phyloP scores from a whole-genome alignment of 108 stramenopile genomes.

The Poteriospumella lacustris region DNA sequence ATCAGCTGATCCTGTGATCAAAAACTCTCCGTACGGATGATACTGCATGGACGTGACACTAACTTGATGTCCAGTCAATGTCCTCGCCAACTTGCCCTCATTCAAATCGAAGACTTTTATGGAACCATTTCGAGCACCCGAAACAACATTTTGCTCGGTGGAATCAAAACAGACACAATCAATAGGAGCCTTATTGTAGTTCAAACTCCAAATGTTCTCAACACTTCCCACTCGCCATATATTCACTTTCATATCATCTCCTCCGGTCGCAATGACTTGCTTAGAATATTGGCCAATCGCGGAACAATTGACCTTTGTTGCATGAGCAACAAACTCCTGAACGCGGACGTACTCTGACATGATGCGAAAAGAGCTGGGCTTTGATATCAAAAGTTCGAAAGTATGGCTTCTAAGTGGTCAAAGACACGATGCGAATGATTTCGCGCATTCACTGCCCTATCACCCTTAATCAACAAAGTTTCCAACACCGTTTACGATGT shows the following conservation, averaged over 20 bases:
- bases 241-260: slow-evolving; percentile 34
- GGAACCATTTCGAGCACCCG: slow-evolving; percentile 23
- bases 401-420: too few species aligned
- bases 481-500: too few species aligned
- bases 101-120: slow-evolving; percentile 35
- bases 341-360: neutral
- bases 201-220: slow-evolving; percentile 23
- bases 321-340: slow-evolving; percentile 29
- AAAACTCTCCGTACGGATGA: slow-evolving; percentile 43
- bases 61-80: slow-evolving; percentile 28
- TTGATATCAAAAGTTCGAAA: neutral
- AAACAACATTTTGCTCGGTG: neutral
- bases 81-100: slow-evolving; percentile 27
- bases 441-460: too few species aligned
- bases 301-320: slow-evolving; percentile 21
- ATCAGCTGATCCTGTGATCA: slow-evolving; percentile 33
- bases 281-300: slow-evolving; percentile 1
- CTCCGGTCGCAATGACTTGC: slow-evolving; percentile 36
- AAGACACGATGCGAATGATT: too few species aligned
- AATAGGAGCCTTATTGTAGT: slow-evolving; percentile 16
- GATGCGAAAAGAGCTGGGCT: neutral
- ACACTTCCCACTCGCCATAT: slow-evolving; percentile 34
- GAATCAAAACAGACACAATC: slow-evolving; percentile 32
- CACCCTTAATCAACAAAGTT: too few species aligned
- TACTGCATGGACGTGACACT: slow-evolving; percentile 15